Conservation (phyloP, 208 protist genomes). For the Strigomonas culicis region DNA sequence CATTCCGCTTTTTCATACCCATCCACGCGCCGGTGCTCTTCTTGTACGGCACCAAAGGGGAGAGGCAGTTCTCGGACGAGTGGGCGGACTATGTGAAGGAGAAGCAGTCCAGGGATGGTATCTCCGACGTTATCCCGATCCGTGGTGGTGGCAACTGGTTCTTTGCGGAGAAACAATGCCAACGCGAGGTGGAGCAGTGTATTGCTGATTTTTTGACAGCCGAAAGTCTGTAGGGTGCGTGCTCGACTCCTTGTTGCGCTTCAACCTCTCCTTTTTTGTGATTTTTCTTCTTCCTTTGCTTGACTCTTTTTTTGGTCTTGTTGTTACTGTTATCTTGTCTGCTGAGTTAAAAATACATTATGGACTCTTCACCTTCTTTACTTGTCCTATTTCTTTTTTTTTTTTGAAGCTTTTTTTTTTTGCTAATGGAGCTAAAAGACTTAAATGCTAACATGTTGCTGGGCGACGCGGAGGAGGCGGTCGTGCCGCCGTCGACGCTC, state of each 20-base stretch:
- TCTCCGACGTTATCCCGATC: slow-evolving; percentile 62
- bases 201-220: slow-evolving; percentile 44
- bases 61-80: slow-evolving; percentile 43
- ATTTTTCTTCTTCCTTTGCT: slow-evolving; percentile 19
- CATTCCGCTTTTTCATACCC: slow-evolving; percentile 57
- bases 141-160: slow-evolving; percentile 76
- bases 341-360: background rate
- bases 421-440: slow-evolving; percentile 63
- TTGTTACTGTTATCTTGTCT: background rate
- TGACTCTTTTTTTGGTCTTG: slow-evolving; percentile 14
- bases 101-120: slow-evolving; percentile 48
- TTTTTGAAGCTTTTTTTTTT: background rate
- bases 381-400: slow-evolving; percentile 1
- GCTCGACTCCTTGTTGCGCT: background rate
- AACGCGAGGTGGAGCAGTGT: slow-evolving; percentile 37
- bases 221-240: background rate
- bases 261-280: slow-evolving; percentile 11
- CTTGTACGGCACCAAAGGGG: slow-evolving; percentile 56
- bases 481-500: slow-evolving; percentile 62
- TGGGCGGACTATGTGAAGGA: slow-evolving; percentile 58
- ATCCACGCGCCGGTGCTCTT: slow-evolving; percentile 57
- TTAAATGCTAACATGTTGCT: slow-evolving; percentile 28
- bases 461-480: slow-evolving; percentile 43
- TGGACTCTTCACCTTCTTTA: background rate
- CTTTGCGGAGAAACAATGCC: slow-evolving; percentile 59